Percentiles rank a stretch among this genome's conserved stretches.
These are phyloP conservation scores for Candida gigantensis DNA, from an alignment of 1,139 yeast genomes.

Conservation along the genomic window DNA sequence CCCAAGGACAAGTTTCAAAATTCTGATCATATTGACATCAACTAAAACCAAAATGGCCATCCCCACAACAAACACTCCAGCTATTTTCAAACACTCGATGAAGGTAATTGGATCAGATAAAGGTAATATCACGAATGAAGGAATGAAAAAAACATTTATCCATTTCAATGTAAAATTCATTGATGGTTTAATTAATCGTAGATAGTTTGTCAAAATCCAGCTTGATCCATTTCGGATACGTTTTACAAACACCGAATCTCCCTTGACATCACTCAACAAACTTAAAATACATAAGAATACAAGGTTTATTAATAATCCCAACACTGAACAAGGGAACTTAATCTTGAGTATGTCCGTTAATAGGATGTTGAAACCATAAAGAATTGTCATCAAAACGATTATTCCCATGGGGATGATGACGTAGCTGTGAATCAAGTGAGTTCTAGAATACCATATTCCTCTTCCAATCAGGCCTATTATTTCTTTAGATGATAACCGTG, in stretches of 20 bases:
- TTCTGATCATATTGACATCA: conserved; percentile 39
- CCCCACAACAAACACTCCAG: conserved; percentile 71
- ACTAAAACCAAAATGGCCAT: conserved; percentile 53
- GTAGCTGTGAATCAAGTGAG: conserved; percentile 36
- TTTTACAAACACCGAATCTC: conserved; percentile 9
- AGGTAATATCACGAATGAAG: conserved; percentile 73
- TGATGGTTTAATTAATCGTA: conserved; percentile 57
- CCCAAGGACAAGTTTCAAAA: conserved; percentile 26
- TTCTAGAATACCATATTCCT: conserved; percentile 32
- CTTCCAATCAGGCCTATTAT: conserved; percentile 9
- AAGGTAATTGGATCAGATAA: conserved; percentile 63
- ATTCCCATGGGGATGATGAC: conserved; percentile 40
- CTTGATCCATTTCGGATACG: conserved; percentile 30
- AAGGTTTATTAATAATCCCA: conserved; percentile 69
- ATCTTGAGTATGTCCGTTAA: conserved; percentile 51
- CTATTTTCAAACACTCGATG: conserved; percentile 70
- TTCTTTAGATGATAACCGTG: neutral
- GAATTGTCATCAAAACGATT: conserved; percentile 33
- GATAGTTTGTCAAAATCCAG: conserved; percentile 40
- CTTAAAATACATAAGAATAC: conserved; percentile 43
- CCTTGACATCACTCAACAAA: conserved; percentile 17
- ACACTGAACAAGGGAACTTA: conserved; percentile 72
- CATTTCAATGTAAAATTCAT: conserved; percentile 71
- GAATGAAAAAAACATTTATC: conserved; percentile 79
- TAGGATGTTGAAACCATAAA: conserved; percentile 66